phyloP scores from a whole-genome alignment of 1,284 basidiomycete species.

The Xerocomus nothofagi region DNA sequence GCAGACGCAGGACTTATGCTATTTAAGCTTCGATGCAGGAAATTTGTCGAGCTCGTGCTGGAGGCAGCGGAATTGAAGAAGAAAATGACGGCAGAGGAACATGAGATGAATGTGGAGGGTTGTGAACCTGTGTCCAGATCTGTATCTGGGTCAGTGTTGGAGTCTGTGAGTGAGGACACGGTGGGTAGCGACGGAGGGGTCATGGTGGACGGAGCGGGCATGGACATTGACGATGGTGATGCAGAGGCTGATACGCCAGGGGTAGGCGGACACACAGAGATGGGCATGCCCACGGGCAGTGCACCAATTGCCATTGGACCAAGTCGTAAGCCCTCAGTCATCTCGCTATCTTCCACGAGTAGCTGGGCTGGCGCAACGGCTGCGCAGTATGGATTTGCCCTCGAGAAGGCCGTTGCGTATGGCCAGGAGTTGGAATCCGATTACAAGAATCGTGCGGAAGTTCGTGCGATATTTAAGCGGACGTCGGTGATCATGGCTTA shows the following conservation, averaged over 20 bases:
- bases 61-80: conserved; percentile 66
- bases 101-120: conserved; percentile 29
- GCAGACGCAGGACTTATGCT: conserved; percentile 64
- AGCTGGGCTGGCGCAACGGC: conserved; percentile 34
- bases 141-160: conserved; percentile 25
- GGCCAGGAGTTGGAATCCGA: conserved; percentile 68
- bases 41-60: conserved; percentile 78
- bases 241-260: conserved; percentile 16
- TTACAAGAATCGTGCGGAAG: conserved; percentile 66
- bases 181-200: conserved; percentile 28
- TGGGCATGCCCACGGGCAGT: conserved; percentile 23
- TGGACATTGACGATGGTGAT: conserved; percentile 54
- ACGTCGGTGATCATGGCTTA: conserved; percentile 80
- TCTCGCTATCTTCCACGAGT: conserved; percentile 27
- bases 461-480: conserved; percentile 63
- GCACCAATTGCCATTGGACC: conserved; percentile 34
- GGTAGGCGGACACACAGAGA: conserved; percentile 22
- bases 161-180: conserved; percentile 31
- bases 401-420: conserved; percentile 65
- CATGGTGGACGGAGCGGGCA: conserved; percentile 44
- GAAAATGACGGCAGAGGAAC: conserved; percentile 46
- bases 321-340: conserved; percentile 29
- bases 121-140: conserved; percentile 32
- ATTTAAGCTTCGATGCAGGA: conserved; percentile 77
- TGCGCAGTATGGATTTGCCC: conserved; percentile 52